Conservation (phyloP, 129 eudicot genomes). For the Dittrichia graveolens region DNA sequence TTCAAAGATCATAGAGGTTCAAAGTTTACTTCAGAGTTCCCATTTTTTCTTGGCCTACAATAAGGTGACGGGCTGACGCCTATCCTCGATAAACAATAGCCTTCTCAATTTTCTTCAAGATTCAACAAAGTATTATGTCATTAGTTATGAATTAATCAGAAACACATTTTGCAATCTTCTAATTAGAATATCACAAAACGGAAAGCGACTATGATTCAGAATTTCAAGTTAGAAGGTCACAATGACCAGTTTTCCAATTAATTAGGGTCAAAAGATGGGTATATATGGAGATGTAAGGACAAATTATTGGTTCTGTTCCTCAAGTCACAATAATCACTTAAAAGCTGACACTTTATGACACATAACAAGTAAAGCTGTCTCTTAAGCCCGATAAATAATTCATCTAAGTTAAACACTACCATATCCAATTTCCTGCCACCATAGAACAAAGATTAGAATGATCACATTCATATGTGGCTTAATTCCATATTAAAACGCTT, state of each 20-base stretch:
- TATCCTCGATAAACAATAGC: constrained; percentile 25
- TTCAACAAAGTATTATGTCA: constrained; percentile 19
- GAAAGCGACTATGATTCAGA: constrained; percentile 6
- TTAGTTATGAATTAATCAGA: background rate
- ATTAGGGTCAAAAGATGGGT: background rate
- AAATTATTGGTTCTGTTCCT: background rate
- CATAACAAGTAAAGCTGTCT: constrained; percentile 9
- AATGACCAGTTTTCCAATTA: background rate
- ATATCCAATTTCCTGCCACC: constrained; percentile 2
- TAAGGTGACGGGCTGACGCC: constrained; percentile 14
- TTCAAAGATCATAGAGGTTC: constrained; percentile 16
- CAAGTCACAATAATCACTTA: constrained; percentile 3
- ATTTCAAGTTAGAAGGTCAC: no score
- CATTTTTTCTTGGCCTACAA: constrained; percentile 28
- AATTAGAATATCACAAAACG: background rate
- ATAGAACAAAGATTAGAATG: constrained; percentile 5
- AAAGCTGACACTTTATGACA: background rate
- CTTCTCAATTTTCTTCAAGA: constrained; percentile 22
- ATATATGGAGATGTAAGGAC: constrained; percentile 7
- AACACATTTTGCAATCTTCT: background rate
- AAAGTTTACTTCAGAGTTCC: constrained; percentile 16
- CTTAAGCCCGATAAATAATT: background rate
- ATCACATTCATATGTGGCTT: background rate
- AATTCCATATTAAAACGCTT: background rate
- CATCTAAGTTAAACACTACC: background rate